These are phyloP conservation scores for Epichloe brachyelytri DNA, from an alignment of 2,329 filamentous ascomycete species.

Conservation along the genomic window DNA sequence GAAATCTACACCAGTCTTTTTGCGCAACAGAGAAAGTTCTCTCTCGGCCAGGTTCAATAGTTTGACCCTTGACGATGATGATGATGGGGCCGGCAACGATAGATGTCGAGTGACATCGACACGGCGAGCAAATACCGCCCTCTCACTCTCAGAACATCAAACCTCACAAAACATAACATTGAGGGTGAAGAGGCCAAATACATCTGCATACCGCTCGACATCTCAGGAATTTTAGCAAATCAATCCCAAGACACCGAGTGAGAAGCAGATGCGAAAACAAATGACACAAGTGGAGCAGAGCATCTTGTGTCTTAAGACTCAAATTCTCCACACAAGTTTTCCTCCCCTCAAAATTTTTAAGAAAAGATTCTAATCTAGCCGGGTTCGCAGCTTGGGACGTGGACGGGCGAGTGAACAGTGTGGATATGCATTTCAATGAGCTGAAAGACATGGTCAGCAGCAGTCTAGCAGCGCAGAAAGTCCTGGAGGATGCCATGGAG, in stretches of 20 bases:
- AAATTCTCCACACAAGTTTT: conserved; percentile 26
- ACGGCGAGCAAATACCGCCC: conserved; percentile 12
- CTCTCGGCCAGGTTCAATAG: conserved; percentile 23
- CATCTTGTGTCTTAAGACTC: conserved; percentile 22
- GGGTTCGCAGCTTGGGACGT: conserved; percentile 63
- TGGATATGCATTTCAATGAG: conserved; percentile 61
- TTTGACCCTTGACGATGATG: conserved; percentile 25
- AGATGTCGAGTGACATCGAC: conserved; percentile 35
- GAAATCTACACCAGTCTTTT: conserved; percentile 15
- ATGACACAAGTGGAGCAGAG: conserved; percentile 19
- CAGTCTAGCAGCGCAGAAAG: conserved; percentile 53
- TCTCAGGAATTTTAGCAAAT: conserved; percentile 19
- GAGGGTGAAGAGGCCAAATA: conserved; percentile 3
- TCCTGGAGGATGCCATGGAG: conserved; percentile 61
- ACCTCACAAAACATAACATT: conserved; percentile 10
- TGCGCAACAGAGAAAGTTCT: conserved; percentile 31
- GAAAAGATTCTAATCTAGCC: conserved; percentile 59
- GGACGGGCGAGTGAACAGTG: conserved; percentile 59
- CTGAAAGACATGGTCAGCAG: conserved; percentile 62
- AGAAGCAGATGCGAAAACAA: conserved; percentile 18
- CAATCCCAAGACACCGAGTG: conserved; percentile 21
- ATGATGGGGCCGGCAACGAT: conserved; percentile 6
- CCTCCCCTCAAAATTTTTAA: conserved; percentile 46
- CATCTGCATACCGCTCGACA: conserved; percentile 7
- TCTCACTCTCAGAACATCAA: conserved; percentile 12